A percentile compares a stretch with the other conserved stretches of the same genome.
These are phyloP conservation scores for Amanita polypyramis DNA, from an alignment of 768 basidiomycete genomes.

Conservation along the genomic window DNA sequence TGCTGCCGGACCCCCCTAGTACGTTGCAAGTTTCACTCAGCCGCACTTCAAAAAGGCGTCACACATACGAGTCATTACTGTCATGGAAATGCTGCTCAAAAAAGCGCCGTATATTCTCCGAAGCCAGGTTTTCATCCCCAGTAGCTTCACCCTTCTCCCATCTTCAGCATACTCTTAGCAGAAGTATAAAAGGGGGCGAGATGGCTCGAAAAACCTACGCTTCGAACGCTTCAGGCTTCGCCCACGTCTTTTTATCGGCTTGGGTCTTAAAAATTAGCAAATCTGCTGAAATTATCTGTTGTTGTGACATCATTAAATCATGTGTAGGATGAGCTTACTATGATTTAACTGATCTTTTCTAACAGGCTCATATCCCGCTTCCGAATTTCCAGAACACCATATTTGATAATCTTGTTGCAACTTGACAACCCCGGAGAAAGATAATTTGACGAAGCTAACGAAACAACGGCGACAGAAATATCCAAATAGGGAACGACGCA, in stretches of 20 bases:
- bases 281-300: conserved; percentile 22
- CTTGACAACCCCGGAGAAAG: conserved; percentile 59
- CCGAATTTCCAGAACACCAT: conserved; percentile 44
- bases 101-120: conserved; percentile 64
- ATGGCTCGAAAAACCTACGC: conserved; percentile 29
- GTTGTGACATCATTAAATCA: background rate
- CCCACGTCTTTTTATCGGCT: conserved; percentile 57
- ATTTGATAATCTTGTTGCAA: conserved; percentile 56
- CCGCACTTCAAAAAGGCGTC: background rate
- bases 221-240: conserved; percentile 49
- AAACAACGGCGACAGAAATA: conserved; percentile 73
- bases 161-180: conserved; percentile 23
- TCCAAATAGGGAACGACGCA: conserved; percentile 69
- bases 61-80: conserved; percentile 65
- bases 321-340: conserved; percentile 20
- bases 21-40: background rate
- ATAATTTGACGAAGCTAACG: conserved; percentile 65
- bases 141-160: conserved; percentile 56
- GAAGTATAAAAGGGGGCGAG: background rate
- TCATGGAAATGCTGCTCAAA: conserved; percentile 85
- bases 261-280: conserved; percentile 50
- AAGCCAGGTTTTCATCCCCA: conserved; percentile 60
- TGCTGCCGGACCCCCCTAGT: conserved; percentile 69
- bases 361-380: conserved; percentile 37
- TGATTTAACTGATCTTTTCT: conserved; percentile 44